Percentiles rank a stretch among this genome's conserved stretches.
Conservation (phyloP, 805 yeast genomes). For the Candida gorgasii region DNA sequence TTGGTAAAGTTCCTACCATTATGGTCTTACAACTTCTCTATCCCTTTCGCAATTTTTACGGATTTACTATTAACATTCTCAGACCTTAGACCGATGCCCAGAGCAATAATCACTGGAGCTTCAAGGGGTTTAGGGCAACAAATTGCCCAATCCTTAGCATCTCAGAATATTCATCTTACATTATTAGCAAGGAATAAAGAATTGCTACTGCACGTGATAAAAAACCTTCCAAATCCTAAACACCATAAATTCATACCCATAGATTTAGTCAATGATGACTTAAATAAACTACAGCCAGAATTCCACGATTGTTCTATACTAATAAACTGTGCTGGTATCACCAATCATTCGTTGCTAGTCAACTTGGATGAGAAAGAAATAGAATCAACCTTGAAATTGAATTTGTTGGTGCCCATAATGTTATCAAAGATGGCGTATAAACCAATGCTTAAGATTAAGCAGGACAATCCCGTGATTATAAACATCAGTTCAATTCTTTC, state of each 20-base stretch:
- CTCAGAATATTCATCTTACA: conserved; percentile 31
- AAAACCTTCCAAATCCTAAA: conserved; percentile 8
- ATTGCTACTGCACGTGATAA: conserved; percentile 24
- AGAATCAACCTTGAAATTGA: conserved; percentile 48
- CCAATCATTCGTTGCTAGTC: conserved; percentile 55
- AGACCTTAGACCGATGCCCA: too few species aligned
- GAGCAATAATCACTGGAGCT: conserved; percentile 43
- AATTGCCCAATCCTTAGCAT: conserved; percentile 28
- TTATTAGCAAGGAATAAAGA: conserved; percentile 37
- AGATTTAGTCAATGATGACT: conserved; percentile 14
- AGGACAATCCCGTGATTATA: conserved; percentile 41
- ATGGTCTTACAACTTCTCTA: too few species aligned
- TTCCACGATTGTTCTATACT: conserved; percentile 31
- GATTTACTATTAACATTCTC: too few species aligned
- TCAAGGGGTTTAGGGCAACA: conserved; percentile 41
- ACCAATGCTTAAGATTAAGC: conserved; percentile 46
- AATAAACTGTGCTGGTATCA: conserved; percentile 67
- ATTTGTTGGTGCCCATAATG: conserved; percentile 62
- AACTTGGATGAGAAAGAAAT: conserved; percentile 45
- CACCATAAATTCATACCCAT: conserved; percentile 13
- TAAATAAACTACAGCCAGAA: background rate
- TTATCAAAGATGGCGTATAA: conserved; percentile 53
- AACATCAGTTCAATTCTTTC: conserved; percentile 71
- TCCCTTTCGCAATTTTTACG: too few species aligned
- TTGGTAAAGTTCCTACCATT: too few species aligned